These are phyloP conservation scores for Ceratobasidium theobromae DNA, from an alignment of 1,284 basidiomycete genomes.

Conservation along the genomic window DNA sequence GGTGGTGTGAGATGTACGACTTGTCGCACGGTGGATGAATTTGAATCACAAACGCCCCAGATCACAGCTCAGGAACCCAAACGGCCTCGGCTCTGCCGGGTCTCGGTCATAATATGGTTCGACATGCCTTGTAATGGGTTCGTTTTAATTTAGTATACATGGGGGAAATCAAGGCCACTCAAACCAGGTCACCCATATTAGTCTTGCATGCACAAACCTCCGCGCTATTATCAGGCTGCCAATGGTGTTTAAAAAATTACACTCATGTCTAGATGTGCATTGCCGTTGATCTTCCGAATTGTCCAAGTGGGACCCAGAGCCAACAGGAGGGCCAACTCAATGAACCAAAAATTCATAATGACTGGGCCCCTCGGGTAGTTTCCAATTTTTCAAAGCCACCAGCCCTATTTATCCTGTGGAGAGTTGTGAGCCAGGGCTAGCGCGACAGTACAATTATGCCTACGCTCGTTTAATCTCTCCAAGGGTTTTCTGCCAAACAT, in stretches of 20 bases:
- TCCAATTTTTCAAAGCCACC: slow-evolving; percentile 33
- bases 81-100: slow-evolving; percentile 2
- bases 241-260: too few relatives aligned
- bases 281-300: not conserved
- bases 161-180: not conserved
- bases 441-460: slow-evolving; percentile 14
- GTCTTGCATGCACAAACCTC: too few relatives aligned
- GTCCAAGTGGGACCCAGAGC: not conserved
- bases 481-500: slow-evolving; percentile 82
- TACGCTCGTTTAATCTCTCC: slow-evolving; percentile 66
- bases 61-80: not conserved
- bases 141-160: not conserved
- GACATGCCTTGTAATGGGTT: not conserved
- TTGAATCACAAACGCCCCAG: slow-evolving; percentile 32
- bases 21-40: slow-evolving; percentile 27
- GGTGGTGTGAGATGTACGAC: slow-evolving; percentile 17
- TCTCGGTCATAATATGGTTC: not conserved
- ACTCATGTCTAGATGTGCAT: not conserved
- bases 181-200: not conserved
- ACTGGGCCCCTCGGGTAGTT: not conserved
- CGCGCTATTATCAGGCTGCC: too few relatives aligned
- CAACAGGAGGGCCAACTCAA: not conserved
- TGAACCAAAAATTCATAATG: not conserved
- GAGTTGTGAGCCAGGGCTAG: not conserved
- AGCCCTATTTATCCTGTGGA: slow-evolving; percentile 33